A percentile compares a stretch with the other conserved stretches of the same genome.
Evolutionary conservation across 1,139 yeast genomes (phyloP).

Genomic region (Taphrina populina): DNA sequence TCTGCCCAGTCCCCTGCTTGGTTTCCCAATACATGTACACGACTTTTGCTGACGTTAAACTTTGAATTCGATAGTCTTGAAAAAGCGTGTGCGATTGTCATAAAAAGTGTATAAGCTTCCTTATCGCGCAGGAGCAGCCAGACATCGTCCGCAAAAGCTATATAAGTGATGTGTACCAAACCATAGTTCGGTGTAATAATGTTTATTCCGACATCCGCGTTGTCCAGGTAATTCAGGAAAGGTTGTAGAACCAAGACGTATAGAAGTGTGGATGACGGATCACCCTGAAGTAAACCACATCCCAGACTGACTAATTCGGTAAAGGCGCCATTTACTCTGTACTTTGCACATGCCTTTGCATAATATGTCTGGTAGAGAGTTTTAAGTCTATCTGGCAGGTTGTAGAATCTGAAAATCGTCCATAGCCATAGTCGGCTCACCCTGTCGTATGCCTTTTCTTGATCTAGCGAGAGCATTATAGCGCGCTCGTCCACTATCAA

Average conservation of each 20-base stretch:
- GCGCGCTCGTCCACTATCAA: neutral
- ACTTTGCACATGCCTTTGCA: neutral
- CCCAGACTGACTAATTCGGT: neutral
- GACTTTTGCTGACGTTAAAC: neutral
- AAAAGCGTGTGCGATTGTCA: neutral
- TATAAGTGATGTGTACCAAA: neutral
- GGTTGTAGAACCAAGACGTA: neutral
- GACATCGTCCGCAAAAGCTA: constrained; percentile 2
- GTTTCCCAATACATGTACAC: neutral
- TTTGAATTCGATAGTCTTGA: neutral
- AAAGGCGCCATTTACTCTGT: neutral
- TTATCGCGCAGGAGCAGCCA: neutral
- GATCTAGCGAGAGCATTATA: neutral
- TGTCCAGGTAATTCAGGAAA: neutral
- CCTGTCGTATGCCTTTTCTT: constrained; percentile 1
- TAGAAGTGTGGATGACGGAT: neutral
- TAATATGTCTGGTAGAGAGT: neutral
- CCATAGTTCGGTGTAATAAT: neutral
- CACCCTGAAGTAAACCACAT: neutral
- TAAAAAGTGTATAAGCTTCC: constrained; percentile 1
- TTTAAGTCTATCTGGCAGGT: neutral
- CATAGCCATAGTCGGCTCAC: neutral
- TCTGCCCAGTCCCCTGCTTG: neutral
- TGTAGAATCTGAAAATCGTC: neutral
- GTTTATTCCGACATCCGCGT: neutral